Evolutionary conservation across 176 grass and related monocot species (phyloP).

Genomic region (Triticum turgidum): DNA sequence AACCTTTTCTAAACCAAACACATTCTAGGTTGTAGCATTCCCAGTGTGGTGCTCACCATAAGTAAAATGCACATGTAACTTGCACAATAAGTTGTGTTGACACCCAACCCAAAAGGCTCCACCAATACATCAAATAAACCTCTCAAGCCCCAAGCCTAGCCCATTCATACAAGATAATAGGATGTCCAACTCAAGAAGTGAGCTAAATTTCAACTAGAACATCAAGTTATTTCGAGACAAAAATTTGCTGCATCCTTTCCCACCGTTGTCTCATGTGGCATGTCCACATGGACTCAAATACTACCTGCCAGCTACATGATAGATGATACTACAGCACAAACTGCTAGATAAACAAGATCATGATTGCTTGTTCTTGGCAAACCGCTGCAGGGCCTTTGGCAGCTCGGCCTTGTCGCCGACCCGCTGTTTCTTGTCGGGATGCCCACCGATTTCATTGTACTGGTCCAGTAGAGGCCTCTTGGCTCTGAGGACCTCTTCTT

Average conservation of each 20-base stretch:
- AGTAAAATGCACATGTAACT: neutral
- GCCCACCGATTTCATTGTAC: slow-evolving; percentile 12
- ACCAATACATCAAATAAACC: neutral
- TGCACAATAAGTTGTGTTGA: neutral
- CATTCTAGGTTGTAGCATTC: neutral
- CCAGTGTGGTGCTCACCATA: neutral
- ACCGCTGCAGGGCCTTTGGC: slow-evolving; percentile 78
- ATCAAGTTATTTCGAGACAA: neutral
- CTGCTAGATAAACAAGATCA: neutral
- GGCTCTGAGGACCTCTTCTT: slow-evolving; percentile 70
- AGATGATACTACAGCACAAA: neutral
- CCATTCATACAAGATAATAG: neutral
- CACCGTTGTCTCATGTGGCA: neutral
- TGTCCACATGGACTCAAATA: slow-evolving; percentile 11
- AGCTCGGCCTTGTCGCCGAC: slow-evolving; percentile 31
- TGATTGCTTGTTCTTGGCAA: slow-evolving; percentile 48
- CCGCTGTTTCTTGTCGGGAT: slow-evolving; percentile 56
- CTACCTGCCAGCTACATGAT: neutral
- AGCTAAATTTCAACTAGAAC: neutral
- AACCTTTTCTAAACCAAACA: neutral
- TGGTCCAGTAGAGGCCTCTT: slow-evolving; percentile 74
- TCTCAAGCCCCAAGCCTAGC: neutral
- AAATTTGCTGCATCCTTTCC: neutral
- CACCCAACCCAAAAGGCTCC: too few relatives aligned
- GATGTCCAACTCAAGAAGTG: neutral